Evolutionary conservation across 2,329 filamentous ascomycete genomes (phyloP).

Genomic region (Fusarium kyushuense): DNA sequence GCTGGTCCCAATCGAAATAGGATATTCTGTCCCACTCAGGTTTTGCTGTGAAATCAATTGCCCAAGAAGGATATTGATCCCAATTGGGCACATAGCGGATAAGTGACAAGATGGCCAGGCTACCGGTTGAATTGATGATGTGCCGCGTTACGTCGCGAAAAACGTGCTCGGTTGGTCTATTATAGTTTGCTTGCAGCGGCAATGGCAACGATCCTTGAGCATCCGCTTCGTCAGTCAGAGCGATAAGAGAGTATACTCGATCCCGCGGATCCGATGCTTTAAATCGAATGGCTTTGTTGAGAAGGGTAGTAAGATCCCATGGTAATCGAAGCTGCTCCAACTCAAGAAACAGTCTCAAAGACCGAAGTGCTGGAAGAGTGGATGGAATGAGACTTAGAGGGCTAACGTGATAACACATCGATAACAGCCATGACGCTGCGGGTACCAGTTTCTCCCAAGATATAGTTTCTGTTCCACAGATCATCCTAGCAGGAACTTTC

Average conservation of each 20-base stretch:
- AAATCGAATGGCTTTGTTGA: neutral
- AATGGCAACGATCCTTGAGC: accelerated
- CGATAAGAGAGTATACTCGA: neutral
- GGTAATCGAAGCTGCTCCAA: neutral
- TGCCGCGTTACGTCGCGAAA: neutral
- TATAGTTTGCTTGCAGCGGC: accelerated
- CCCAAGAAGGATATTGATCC: neutral
- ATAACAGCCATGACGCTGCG: neutral
- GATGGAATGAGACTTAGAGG: accelerated
- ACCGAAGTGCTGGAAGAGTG: neutral
- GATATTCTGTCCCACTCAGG: neutral
- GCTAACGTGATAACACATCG: neutral
- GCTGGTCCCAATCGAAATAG: accelerated
- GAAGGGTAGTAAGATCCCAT: neutral
- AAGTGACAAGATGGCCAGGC: accelerated
- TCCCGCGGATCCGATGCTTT: neutral
- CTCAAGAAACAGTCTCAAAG: neutral
- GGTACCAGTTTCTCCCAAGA: neutral
- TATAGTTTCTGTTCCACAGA: accelerated
- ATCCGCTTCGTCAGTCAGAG: neutral
- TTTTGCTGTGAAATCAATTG: neutral
- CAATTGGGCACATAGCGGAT: neutral
- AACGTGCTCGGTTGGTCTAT: neutral
- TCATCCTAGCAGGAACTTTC: neutral
- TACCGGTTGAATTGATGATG: neutral